phyloP scores from a whole-genome alignment of 176 grass and related monocot genomes.

The Cocos nucifera region DNA sequence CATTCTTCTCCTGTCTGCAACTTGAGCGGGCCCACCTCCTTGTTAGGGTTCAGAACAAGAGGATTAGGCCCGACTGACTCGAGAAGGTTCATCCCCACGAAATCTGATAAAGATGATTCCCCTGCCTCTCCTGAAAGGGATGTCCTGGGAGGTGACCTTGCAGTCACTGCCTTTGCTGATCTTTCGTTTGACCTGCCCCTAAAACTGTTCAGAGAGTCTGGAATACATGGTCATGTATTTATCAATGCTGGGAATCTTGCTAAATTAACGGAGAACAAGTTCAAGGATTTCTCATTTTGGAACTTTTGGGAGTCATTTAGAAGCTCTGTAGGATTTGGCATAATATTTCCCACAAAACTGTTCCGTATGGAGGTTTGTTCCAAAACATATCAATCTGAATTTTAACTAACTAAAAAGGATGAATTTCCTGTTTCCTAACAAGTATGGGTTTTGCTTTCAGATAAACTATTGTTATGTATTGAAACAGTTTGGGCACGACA shows the following conservation, averaged over 20 bases:
- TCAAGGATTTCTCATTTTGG: conserved; percentile 44
- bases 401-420: too few species aligned
- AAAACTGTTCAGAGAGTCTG: conserved; percentile 61
- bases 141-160: conserved; percentile 52
- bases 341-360: conserved; percentile 80
- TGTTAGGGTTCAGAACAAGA: conserved; percentile 66
- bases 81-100: conserved; percentile 27
- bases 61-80: conserved; percentile 50
- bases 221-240: conserved; percentile 81
- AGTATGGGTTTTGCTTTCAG: conserved; percentile 28
- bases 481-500: conserved; percentile 73
- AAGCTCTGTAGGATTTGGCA: conserved; percentile 69
- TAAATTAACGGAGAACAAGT: conserved; percentile 47
- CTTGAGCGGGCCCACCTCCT: conserved; percentile 45
- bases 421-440: neutral
- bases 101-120: conserved; percentile 29
- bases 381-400: neutral
- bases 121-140: conserved; percentile 28
- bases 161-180: conserved; percentile 73
- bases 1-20: conserved; percentile 49
- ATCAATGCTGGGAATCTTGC: conserved; percentile 55
- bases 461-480: conserved; percentile 91
- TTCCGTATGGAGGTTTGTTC: conserved; percentile 73
- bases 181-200: conserved; percentile 78
- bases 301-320: conserved; percentile 50